These are phyloP conservation scores for Arctium lappa DNA, from an alignment of 129 eudicot species.

Conservation along the genomic window DNA sequence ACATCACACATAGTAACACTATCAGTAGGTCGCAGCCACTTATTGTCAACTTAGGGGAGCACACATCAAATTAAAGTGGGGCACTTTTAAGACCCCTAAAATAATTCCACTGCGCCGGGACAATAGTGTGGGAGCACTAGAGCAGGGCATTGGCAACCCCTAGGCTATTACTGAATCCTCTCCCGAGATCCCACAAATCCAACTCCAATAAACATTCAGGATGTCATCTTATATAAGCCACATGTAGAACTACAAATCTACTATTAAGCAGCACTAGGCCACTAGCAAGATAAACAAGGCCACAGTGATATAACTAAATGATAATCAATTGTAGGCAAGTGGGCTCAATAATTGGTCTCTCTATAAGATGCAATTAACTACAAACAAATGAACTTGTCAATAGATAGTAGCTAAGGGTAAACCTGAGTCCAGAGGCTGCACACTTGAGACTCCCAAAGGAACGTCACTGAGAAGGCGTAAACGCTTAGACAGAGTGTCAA, in stretches of 20 bases:
- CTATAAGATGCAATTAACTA: background rate
- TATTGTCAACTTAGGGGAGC: no score
- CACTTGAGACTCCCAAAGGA: conserved; percentile 78
- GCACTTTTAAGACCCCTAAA: no score
- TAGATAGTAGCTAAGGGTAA: conserved; percentile 8
- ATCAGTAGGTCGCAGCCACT: no score
- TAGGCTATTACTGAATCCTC: no score
- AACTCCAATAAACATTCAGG: background rate
- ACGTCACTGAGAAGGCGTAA: conserved; percentile 67
- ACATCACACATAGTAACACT: no score
- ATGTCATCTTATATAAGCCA: background rate
- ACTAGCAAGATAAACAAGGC: background rate
- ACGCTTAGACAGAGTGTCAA: conserved; percentile 51
- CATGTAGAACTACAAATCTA: background rate
- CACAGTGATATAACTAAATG: background rate
- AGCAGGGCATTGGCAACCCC: no score
- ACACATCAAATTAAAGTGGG: no score
- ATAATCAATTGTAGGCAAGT: background rate
- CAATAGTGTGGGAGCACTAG: no score
- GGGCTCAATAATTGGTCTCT: background rate
- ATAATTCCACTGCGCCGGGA: no score
- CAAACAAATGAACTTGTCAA: background rate
- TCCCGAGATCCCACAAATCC: background rate
- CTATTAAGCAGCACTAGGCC: background rate
- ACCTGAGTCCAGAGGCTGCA: conserved; percentile 94